phyloP scores from a whole-genome alignment of 1,139 yeast genomes.

The Torulaspora pretoriensis region DNA sequence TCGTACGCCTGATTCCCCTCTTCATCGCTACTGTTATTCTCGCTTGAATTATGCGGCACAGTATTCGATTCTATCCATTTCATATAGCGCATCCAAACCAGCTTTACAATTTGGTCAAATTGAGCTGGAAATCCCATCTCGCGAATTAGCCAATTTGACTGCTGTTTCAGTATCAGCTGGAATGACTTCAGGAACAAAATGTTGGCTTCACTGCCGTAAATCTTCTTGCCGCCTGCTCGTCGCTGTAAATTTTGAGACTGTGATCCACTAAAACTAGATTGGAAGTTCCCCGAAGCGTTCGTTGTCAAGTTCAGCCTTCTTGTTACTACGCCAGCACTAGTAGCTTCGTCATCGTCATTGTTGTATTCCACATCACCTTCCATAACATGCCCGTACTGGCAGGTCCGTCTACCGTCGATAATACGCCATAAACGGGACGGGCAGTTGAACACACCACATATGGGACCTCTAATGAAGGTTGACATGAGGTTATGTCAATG shows the following conservation, averaged over 20 bases:
- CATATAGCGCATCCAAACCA: slow-evolving; percentile 49
- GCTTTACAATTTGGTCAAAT: slow-evolving; percentile 44
- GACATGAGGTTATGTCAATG: slow-evolving; percentile 23
- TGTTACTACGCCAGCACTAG: slow-evolving; percentile 45
- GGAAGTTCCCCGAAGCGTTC: slow-evolving; percentile 33
- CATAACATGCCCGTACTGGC: slow-evolving; percentile 86
- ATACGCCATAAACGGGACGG: slow-evolving; percentile 68
- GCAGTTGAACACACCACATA: slow-evolving; percentile 90
- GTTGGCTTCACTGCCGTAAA: slow-evolving; percentile 54
- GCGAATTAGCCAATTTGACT: slow-evolving; percentile 42
- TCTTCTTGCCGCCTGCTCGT: slow-evolving; percentile 27
- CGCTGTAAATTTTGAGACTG: slow-evolving; percentile 25
- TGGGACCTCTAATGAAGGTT: slow-evolving; percentile 54
- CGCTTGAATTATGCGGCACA: slow-evolving; percentile 1
- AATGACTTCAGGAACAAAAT: slow-evolving; percentile 46
- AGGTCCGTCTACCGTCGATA: slow-evolving; percentile 71
- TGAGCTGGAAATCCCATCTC: slow-evolving; percentile 37
- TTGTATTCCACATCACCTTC: slow-evolving; percentile 76
- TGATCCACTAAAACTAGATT: slow-evolving; percentile 28
- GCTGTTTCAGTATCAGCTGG: slow-evolving; percentile 53
- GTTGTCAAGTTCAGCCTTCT: slow-evolving; percentile 50
- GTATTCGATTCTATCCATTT: slow-evolving; percentile 33
- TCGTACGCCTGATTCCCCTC: slow-evolving; percentile 1
- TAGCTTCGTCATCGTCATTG: slow-evolving; percentile 62
- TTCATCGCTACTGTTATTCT: slow-evolving; percentile 14